These are phyloP conservation scores for Alloascoidea hylecoeti DNA, from an alignment of 805 yeast species.

Conservation along the genomic window DNA sequence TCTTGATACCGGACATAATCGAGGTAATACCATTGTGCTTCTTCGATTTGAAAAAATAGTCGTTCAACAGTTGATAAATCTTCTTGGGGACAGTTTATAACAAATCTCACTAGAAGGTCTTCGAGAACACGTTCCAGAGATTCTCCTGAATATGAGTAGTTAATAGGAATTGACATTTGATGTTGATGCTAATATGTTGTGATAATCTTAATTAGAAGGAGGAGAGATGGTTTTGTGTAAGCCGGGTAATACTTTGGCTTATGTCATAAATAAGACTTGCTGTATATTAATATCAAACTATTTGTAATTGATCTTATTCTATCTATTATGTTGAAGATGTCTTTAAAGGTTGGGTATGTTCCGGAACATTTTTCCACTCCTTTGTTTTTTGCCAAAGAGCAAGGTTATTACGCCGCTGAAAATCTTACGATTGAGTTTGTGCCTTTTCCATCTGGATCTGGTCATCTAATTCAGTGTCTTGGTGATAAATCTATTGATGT, in stretches of 20 bases:
- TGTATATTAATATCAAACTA: too few species aligned
- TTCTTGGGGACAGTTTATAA: conserved; percentile 84
- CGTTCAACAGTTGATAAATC: conserved; percentile 73
- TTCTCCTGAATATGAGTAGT: conserved; percentile 34
- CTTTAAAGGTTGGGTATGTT: conserved; percentile 49
- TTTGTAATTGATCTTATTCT: too few species aligned
- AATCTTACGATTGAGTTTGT: conserved; percentile 42
- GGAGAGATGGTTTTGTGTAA: too few species aligned
- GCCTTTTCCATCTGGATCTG: conserved; percentile 79
- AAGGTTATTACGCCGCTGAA: conserved; percentile 36
- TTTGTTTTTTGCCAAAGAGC: conserved; percentile 48
- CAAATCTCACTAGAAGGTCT: conserved; percentile 79
- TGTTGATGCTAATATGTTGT: too few species aligned
- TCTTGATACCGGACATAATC: conserved; percentile 68
- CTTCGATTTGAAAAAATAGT: conserved; percentile 88
- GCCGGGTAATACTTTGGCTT: too few species aligned
- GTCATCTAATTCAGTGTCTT: conserved; percentile 67
- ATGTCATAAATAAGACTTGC: too few species aligned
- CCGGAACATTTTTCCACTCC: conserved; percentile 94
- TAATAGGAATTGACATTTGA: neutral
- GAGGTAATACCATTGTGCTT: conserved; percentile 95
- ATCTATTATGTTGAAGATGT: too few species aligned
- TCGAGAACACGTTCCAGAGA: conserved; percentile 64
- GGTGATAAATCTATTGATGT: conserved; percentile 52
- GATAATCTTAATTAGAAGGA: too few species aligned